Evolutionary conservation across 257 asterid genomes (phyloP), one percentile per base, ranked within the genome.

Genomic region (Vinca minor): DNA sequence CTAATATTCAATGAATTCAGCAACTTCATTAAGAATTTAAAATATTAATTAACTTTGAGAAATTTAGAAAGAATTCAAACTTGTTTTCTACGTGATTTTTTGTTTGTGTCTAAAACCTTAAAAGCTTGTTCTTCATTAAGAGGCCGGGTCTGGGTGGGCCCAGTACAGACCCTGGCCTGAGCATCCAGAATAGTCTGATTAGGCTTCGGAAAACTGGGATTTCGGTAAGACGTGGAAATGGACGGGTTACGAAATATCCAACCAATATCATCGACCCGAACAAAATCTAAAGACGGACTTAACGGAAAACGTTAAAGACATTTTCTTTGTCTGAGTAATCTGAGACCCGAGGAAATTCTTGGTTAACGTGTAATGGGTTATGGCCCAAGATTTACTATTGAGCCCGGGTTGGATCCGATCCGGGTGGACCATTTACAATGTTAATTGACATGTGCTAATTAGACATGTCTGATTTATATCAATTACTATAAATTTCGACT

Each of bases 61-160:
- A 44, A 50, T 44, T 7, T 1, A 9, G 44, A 36, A 12, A 20
- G n/a, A 5, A 28, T 9, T 57, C 18, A 29, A 54, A 38, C 26
- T 5, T 28, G 1, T 2, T 25, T n/a, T n/a, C n/a, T 60, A 88
- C 96, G 95, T 70, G 96, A 89, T 78, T 76, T 87, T 20, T 87
- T 69, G 66, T 89, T 89, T 35, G 95, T 87, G 29, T 89, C 92
- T 26, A 92, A 76, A 68, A 89, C 98, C 79, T 85, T 89, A 73
- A 84, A 87, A 72, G 98, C 97, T 69, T 92, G 91, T 68, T 87
- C 95, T 32, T 83, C 94, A 72, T 66, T 78, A 36, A 92, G 98
- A 59, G 97, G 96, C 82, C 73, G 85, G 68, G 98, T 89, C 60
- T 85, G 97, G 34, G 95, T 92, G 41, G 98, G 98, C 17, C 97